Evolutionary conservation across 2,329 filamentous ascomycete species (phyloP).

Genomic region (Fusarium liriodendri): DNA sequence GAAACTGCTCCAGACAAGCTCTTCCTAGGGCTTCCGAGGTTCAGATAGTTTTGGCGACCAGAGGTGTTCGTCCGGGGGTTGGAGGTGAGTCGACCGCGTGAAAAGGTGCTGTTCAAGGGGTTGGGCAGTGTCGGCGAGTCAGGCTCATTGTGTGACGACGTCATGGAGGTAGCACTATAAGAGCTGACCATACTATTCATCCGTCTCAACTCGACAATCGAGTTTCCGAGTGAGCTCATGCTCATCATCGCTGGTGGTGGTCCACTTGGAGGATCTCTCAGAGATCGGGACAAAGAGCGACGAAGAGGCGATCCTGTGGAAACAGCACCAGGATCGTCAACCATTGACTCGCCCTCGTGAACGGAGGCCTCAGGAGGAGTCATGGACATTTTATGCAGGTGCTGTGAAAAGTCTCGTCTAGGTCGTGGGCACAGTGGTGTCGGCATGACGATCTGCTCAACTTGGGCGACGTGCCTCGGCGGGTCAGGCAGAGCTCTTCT

Average conservation of each 20-base stretch:
- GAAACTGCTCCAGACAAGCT: constrained; percentile 1
- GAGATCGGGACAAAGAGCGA: constrained; percentile 25
- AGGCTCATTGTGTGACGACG: constrained; percentile 43
- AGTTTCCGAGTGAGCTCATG: constrained; percentile 49
- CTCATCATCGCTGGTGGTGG: constrained; percentile 8
- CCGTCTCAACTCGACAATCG: constrained; percentile 64
- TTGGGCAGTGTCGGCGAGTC: constrained; percentile 56
- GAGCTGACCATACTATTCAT: constrained; percentile 67
- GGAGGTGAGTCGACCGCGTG: constrained; percentile 45
- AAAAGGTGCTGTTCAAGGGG: constrained; percentile 53
- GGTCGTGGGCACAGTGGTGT: constrained; percentile 45
- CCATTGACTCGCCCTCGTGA: constrained; percentile 27
- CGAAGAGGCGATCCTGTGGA: constrained; percentile 41
- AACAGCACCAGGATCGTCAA: constrained; percentile 27
- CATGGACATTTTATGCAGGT: constrained; percentile 39
- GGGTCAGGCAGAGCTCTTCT: constrained; percentile 45
- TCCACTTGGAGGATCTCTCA: constrained; percentile 23
- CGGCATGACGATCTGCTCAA: constrained; percentile 43
- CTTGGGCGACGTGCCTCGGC: constrained; percentile 42
- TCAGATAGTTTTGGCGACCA: constrained; percentile 60
- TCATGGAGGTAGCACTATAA: constrained; percentile 54
- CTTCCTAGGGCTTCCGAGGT: constrained; percentile 51
- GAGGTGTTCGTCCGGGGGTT: constrained; percentile 47
- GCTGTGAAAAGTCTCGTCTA: constrained; percentile 25
- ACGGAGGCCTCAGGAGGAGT: constrained; percentile 41